phyloP scores from a whole-genome alignment of 2,329 filamentous ascomycete species.

The Diaporthe longicolla region DNA sequence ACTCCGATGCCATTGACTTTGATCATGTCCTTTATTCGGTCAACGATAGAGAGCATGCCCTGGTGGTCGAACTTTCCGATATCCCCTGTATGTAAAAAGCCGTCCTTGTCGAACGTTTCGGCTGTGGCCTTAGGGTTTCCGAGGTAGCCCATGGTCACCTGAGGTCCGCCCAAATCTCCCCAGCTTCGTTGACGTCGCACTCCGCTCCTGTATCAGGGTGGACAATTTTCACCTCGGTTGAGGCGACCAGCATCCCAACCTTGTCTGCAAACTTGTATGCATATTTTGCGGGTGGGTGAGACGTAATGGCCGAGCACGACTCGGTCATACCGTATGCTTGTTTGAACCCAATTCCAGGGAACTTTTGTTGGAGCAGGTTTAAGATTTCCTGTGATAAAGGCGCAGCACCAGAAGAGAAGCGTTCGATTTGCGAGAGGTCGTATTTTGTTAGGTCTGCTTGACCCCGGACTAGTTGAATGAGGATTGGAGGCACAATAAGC shows the following conservation, averaged over 20 bases:
- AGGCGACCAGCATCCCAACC: conserved; percentile 69
- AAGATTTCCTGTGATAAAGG: conserved; percentile 71
- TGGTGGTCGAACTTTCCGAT: conserved; percentile 68
- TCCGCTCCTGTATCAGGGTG: conserved; percentile 49
- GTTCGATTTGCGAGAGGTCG: conserved; percentile 57
- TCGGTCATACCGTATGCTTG: conserved; percentile 80
- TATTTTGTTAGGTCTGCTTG: conserved; percentile 64
- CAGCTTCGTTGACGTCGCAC: conserved; percentile 62
- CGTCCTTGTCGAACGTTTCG: conserved; percentile 67
- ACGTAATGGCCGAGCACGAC: conserved; percentile 73
- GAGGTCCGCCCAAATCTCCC: conserved; percentile 62
- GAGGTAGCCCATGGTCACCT: conserved; percentile 65
- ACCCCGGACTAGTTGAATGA: conserved; percentile 73
- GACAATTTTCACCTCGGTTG: conserved; percentile 73
- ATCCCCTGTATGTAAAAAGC: conserved; percentile 72
- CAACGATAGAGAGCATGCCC: conserved; percentile 69
- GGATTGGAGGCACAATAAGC: conserved; percentile 71
- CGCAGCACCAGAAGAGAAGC: conserved; percentile 62
- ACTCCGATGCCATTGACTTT: conserved; percentile 53
- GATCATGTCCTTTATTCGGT: conserved; percentile 73
- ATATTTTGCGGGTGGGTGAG: conserved; percentile 69
- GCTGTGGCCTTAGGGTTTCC: conserved; percentile 57
- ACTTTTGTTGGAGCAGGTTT: conserved; percentile 66
- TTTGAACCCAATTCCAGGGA: conserved; percentile 72
- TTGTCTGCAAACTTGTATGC: conserved; percentile 69